Percentiles rank a stretch among this genome's conserved stretches.
Conservation (phyloP, 2,329 filamentous ascomycete species). For the Fusarium secorum region DNA sequence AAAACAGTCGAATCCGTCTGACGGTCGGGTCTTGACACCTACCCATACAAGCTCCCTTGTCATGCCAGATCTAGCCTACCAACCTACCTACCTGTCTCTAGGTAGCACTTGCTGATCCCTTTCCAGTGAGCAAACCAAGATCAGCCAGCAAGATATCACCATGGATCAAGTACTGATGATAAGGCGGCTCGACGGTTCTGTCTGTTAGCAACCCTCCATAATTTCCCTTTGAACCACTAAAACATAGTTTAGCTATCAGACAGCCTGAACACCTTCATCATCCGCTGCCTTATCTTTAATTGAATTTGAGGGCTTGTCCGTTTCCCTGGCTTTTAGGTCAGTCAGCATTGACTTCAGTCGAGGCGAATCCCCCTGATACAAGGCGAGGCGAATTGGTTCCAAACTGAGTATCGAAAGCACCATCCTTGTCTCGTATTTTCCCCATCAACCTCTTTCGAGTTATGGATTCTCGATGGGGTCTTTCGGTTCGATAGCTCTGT, state of each 20-base stretch:
- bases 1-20: neutral
- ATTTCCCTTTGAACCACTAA: slow-evolving; percentile 35
- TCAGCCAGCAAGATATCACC: slow-evolving; percentile 2
- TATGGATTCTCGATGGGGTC: slow-evolving; percentile 1
- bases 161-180: slow-evolving; percentile 15
- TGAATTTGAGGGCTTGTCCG: slow-evolving; percentile 3
- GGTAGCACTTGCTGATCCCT: neutral
- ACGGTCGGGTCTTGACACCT: neutral
- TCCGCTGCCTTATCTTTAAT: slow-evolving; percentile 31
- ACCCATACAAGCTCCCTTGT: neutral
- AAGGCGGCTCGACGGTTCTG: slow-evolving; percentile 20
- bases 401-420: neutral
- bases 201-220: slow-evolving; percentile 23
- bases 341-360: neutral
- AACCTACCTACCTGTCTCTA: neutral
- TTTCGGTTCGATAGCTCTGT: slow-evolving; percentile 4
- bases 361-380: neutral
- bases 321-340: slow-evolving; percentile 4
- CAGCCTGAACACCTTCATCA: neutral
- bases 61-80: neutral
- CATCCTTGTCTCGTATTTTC: slow-evolving; percentile 1
- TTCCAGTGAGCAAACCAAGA: neutral
- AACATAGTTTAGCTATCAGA: slow-evolving; percentile 7
- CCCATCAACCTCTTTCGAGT: slow-evolving; percentile 7
- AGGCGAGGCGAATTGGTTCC: neutral